Base-by-base conservation (phyloP, 495 filamentous ascomycete genomes). In the Clohesyomyces aquaticus region DNA sequence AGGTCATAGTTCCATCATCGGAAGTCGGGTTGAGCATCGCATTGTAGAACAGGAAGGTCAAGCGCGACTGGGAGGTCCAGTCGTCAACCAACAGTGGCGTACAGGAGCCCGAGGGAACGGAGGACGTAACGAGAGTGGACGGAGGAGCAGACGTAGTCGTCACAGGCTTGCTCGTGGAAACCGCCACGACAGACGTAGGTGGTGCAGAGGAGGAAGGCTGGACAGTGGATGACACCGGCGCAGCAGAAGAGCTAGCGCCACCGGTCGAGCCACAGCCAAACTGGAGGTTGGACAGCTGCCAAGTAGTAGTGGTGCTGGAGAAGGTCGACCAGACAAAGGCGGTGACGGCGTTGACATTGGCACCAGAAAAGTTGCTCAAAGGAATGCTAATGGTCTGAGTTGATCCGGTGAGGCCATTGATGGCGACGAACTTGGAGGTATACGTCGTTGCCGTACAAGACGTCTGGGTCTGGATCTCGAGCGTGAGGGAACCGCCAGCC, bases 11-110 rank as follows among this genome's bases (percentile, higher is more conserved):
- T 3, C 72, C 79, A 71, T 87, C 85, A 65, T 87, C 84, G 64
- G 81, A 83, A 14, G 79, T 78, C n/a, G 84, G 73, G 60, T 83
- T 73, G 3, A 80, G 71, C 74, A 86, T 65, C 41, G 84, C 79
- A 68, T 87, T 87, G 75, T 87, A 87, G 69, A 75, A 82, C 9
- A 87, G 73, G 73, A 87, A 87, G 0, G 85, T 87, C 55, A 87
- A 73, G 18, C 84, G 81, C 16, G 85, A 87, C 63, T 87, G 85
- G 16, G 84, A 87, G 43, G 75, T 77, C 77, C 80, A 87, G 75
- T 87, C 85, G 50, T 87, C 85, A 59, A 87, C 77, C 25, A 86
- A 73, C 26, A 85, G 72, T 56, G 78, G 71, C 3, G 75, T 67
- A 74, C 84, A 87, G 10, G 70, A 67, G 19, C 74, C 76, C 10